Conservation (phyloP, 2,329 filamentous ascomycete species). For the Sphaerulina vaccinii region DNA sequence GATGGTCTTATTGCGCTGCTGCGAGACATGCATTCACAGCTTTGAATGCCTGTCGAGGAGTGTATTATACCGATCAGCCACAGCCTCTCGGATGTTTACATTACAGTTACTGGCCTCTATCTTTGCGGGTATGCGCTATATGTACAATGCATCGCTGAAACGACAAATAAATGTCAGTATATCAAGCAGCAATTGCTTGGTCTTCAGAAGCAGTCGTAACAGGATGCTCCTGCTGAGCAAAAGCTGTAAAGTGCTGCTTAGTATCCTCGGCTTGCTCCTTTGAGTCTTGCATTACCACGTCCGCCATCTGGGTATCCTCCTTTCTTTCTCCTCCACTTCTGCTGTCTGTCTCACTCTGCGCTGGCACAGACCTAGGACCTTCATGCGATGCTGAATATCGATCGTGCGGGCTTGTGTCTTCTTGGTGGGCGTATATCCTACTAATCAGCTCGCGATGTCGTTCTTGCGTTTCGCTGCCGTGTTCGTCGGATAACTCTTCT, state of each 20-base stretch:
- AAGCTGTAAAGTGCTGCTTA: constrained; percentile 3
- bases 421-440: constrained; percentile 29
- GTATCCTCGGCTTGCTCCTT: constrained; percentile 8
- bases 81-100: background rate
- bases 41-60: background rate
- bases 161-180: background rate
- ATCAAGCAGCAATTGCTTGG: constrained; percentile 7
- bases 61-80: background rate
- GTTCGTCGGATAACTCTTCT: constrained; percentile 25
- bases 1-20: too few relatives aligned
- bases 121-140: background rate
- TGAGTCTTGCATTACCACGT: constrained; percentile 23
- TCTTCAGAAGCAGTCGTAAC: background rate
- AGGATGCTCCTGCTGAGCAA: background rate
- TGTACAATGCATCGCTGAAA: constrained; percentile 1
- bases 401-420: constrained; percentile 19
- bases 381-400: constrained; percentile 28
- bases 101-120: background rate
- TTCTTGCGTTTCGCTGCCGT: constrained; percentile 23
- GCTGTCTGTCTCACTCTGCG: constrained; percentile 8
- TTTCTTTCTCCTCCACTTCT: constrained; percentile 9
- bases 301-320: constrained; percentile 1
- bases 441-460: constrained; percentile 35
- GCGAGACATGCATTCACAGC: background rate
- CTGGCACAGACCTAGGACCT: constrained; percentile 1